Evolutionary conservation across 352 stramenopile genomes (phyloP).

Genomic region (Phytophthora citrophthora): DNA sequence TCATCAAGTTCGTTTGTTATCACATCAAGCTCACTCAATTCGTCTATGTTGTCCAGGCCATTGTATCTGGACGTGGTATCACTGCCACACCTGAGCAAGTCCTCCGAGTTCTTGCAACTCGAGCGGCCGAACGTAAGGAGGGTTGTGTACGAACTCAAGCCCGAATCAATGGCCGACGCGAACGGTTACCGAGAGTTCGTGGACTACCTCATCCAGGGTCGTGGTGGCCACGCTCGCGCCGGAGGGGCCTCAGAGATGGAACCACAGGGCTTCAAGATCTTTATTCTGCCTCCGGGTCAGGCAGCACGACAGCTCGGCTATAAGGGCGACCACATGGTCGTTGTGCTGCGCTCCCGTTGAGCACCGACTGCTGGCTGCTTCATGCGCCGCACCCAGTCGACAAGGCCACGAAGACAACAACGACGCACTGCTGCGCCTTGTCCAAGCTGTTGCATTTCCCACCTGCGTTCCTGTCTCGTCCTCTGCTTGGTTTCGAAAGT

Average conservation of each 20-base stretch:
- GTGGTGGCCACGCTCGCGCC: constrained; percentile 50
- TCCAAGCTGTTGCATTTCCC: constrained; percentile 11
- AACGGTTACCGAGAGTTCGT: constrained; percentile 68
- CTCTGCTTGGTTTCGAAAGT: too few species aligned
- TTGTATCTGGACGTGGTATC: constrained; percentile 66
- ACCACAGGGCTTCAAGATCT: constrained; percentile 70
- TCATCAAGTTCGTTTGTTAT: too few species aligned
- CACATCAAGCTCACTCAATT: constrained; percentile 6
- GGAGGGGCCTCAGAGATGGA: constrained; percentile 70
- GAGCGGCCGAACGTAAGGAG: constrained; percentile 53
- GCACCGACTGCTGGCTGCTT: background rate
- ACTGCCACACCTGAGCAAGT: constrained; percentile 67
- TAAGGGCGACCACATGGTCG: constrained; percentile 72
- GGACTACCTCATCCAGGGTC: constrained; percentile 67
- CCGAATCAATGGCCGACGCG: constrained; percentile 58
- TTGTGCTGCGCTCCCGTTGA: constrained; percentile 58
- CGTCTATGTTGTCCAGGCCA: constrained; percentile 41
- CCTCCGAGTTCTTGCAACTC: constrained; percentile 70
- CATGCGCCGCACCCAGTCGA: background rate
- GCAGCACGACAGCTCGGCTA: constrained; percentile 75
- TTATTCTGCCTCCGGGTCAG: constrained; percentile 73
- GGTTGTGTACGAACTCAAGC: constrained; percentile 74
- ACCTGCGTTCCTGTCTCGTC: constrained; percentile 6
- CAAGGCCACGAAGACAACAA: constrained; percentile 12
- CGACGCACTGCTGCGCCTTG: constrained; percentile 5